phyloP scores from a whole-genome alignment of 305 asterid genomes.

The Fraxinus floribunda region DNA sequence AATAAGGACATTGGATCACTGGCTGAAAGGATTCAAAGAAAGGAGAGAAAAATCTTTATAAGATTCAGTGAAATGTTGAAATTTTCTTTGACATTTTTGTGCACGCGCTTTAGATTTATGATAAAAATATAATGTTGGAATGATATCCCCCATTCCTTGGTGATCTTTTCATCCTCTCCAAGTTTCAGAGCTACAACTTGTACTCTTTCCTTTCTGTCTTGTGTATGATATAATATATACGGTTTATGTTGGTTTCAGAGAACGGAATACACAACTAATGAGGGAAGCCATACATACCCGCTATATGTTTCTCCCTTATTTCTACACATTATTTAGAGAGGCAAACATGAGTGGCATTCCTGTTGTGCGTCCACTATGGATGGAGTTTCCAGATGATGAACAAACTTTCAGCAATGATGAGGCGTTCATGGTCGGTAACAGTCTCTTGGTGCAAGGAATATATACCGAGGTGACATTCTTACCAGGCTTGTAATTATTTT shows the following conservation, averaged over 20 bases:
- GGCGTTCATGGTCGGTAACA: slow-evolving; percentile 94
- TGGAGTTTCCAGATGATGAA: slow-evolving; percentile 94
- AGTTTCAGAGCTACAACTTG: background rate
- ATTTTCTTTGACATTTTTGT: background rate
- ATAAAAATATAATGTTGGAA: background rate
- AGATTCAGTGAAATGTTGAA: background rate
- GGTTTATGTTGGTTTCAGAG: slow-evolving; percentile 53
- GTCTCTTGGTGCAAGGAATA: slow-evolving; percentile 95
- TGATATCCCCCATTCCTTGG: background rate
- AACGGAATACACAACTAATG: slow-evolving; percentile 71
- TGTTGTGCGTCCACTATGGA: slow-evolving; percentile 94
- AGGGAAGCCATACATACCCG: slow-evolving; percentile 85
- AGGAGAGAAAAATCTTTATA: background rate
- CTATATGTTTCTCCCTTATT: slow-evolving; percentile 88
- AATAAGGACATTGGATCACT: background rate
- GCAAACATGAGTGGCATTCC: slow-evolving; percentile 85
- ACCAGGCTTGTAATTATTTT: background rate
- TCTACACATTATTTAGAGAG: slow-evolving; percentile 93
- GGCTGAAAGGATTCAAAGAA: background rate
- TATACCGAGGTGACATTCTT: slow-evolving; percentile 63
- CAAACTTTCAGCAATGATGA: slow-evolving; percentile 82
- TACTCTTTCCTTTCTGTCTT: background rate
- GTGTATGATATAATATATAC: slow-evolving; percentile 20
- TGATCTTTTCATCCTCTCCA: background rate
- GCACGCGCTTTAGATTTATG: background rate